These are phyloP conservation scores for Pterulicium gracile DNA, from an alignment of 1,284 basidiomycete species.

Conservation along the genomic window DNA sequence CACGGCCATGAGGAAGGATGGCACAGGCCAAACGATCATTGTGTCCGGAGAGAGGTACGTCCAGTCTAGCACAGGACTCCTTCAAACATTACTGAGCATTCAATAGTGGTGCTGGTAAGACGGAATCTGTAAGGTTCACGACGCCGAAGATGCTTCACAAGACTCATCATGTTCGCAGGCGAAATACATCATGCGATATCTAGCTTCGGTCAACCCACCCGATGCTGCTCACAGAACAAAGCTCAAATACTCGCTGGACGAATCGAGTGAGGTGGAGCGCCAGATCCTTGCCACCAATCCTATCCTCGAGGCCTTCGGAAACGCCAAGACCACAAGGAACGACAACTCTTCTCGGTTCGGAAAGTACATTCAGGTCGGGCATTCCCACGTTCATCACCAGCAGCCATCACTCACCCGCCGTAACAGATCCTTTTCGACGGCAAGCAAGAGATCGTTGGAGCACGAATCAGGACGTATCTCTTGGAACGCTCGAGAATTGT, in stretches of 20 bases:
- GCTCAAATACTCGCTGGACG: constrained; percentile 64
- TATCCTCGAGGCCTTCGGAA: constrained; percentile 98
- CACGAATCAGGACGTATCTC: constrained; percentile 94
- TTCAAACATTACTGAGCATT: constrained; percentile 14
- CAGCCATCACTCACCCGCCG: constrained; percentile 5
- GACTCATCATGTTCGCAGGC: constrained; percentile 38
- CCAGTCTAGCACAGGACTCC: constrained; percentile 7
- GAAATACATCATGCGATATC: constrained; percentile 99
- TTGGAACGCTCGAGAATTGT: constrained; percentile 95
- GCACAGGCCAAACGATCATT: constrained; percentile 96
- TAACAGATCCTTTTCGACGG: constrained; percentile 89
- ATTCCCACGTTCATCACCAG: constrained; percentile 1
- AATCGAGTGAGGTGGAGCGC: constrained; percentile 89
- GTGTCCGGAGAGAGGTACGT: constrained; percentile 94
- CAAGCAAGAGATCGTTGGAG: constrained; percentile 93
- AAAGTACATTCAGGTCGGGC: constrained; percentile 92
- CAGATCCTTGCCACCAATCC: constrained; percentile 99
- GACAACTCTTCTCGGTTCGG: constrained; percentile 99
- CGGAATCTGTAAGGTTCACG: constrained; percentile 69
- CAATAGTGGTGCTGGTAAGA: constrained; percentile 93
- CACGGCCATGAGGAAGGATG: constrained; percentile 93
- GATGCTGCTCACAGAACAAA: constrained; percentile 49
- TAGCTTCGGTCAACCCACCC: constrained; percentile 94
- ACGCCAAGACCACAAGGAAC: constrained; percentile 98
- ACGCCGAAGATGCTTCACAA: constrained; percentile 4